Percentiles rank a stretch among this genome's conserved stretches.
phyloP scores from a whole-genome alignment of 768 basidiomycete species.

The Tylopilus cervinicoccineus region DNA sequence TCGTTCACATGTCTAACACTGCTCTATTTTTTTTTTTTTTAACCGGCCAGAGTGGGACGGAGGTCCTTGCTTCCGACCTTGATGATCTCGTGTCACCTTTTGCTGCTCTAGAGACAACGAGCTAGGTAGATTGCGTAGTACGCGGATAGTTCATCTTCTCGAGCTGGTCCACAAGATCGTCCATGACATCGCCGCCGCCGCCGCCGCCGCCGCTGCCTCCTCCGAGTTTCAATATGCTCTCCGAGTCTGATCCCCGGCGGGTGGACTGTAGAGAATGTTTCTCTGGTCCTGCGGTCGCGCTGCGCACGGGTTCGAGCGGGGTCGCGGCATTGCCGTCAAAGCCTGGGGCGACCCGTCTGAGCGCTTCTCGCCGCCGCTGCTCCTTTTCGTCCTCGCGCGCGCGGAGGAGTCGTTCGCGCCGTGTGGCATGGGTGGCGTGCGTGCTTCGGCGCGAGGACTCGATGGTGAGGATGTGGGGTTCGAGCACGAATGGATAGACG shows the following conservation, averaged over 20 bases:
- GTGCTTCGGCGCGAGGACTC: slow-evolving; percentile 70
- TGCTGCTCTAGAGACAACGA: too few relatives aligned
- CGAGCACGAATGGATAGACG: slow-evolving; percentile 93
- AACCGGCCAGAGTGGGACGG: background rate
- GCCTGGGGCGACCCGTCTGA: slow-evolving; percentile 79
- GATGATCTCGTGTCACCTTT: too few relatives aligned
- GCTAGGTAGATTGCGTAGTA: background rate
- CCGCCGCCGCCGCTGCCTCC: too few relatives aligned
- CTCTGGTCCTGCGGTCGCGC: slow-evolving; percentile 9
- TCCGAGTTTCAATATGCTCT: background rate
- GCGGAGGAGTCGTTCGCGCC: slow-evolving; percentile 67
- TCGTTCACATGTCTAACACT: too few relatives aligned
- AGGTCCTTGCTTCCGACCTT: background rate
- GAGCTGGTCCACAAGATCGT: slow-evolving; percentile 76
- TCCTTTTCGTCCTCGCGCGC: slow-evolving; percentile 78
- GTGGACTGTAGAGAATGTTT: background rate
- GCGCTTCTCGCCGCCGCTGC: slow-evolving; percentile 53
- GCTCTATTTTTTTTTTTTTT: too few relatives aligned
- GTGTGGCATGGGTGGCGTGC: slow-evolving; percentile 58
- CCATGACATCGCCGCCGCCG: slow-evolving; percentile 65
- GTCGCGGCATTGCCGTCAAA: slow-evolving; percentile 60
- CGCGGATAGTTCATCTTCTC: slow-evolving; percentile 53
- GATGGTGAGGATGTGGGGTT: slow-evolving; percentile 74
- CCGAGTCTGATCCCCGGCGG: background rate
- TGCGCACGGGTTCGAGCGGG: slow-evolving; percentile 38